Conservation (phyloP, 331 rosid genomes). For the Quercus phellos region DNA sequence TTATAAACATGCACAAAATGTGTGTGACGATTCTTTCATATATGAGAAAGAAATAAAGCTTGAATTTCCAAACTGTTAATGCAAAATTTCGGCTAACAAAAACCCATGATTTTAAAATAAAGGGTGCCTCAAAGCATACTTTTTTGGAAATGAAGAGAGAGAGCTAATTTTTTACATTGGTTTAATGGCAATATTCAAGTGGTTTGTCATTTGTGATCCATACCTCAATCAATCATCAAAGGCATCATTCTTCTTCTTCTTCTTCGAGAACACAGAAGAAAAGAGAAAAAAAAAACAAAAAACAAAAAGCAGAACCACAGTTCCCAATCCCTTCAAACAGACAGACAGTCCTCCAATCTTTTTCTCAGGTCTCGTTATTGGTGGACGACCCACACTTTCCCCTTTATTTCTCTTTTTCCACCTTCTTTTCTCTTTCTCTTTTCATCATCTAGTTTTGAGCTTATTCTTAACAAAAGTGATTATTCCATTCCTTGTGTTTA, state of each 20-base stretch:
- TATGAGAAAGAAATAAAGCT: too few species aligned
- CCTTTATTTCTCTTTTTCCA: conserved; percentile 24
- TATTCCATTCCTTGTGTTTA: conserved; percentile 51
- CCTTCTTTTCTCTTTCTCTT: conserved; percentile 22
- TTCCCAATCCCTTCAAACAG: conserved; percentile 64
- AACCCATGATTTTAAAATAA: background rate
- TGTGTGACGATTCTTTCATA: too few species aligned
- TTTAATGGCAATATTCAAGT: background rate
- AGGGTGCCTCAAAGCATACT: background rate
- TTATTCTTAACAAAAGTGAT: conserved; percentile 73
- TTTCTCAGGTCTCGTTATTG: conserved; percentile 45
- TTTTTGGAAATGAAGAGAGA: background rate
- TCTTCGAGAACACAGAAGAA: conserved; percentile 32
- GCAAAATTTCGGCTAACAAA: background rate
- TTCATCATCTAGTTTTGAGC: conserved; percentile 34
- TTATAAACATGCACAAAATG: too few species aligned
- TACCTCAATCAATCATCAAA: conserved; percentile 50
- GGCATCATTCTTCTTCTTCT: conserved; percentile 26
- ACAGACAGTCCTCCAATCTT: conserved; percentile 54
- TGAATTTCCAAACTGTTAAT: background rate
- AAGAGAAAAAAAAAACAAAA: background rate
- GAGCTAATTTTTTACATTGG: too few species aligned
- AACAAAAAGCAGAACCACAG: conserved; percentile 16
- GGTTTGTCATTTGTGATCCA: conserved; percentile 16
- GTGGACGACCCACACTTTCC: conserved; percentile 39